Percentiles rank a stretch among this genome's conserved stretches.
Conservation (phyloP, 306 rosid species). For the Prunus kanzakura region DNA sequence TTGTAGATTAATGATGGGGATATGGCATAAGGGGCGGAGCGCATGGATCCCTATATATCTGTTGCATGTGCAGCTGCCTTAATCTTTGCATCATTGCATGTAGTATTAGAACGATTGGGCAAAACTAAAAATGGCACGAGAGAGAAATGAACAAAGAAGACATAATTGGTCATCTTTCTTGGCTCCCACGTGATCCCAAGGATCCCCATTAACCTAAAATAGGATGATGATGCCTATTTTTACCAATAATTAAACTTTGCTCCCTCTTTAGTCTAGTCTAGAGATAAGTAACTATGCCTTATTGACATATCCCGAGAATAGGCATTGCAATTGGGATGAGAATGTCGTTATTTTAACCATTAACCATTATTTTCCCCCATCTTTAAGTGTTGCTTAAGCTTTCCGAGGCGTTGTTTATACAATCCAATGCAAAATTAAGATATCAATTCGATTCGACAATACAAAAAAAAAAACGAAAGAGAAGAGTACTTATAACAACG, state of each 20-base stretch:
- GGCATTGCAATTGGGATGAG: too few relatives aligned
- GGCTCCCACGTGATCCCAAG: not conserved
- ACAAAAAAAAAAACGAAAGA: too few relatives aligned
- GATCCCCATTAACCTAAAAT: not conserved
- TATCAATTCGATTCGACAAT: too few relatives aligned
- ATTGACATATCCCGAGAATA: too few relatives aligned
- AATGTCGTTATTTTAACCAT: not conserved
- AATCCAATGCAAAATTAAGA: too few relatives aligned
- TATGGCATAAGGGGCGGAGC: not conserved
- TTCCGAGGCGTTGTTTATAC: not conserved
- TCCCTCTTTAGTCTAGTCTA: not conserved
- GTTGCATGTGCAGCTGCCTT: not conserved
- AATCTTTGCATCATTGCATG: not conserved
- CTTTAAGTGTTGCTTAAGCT: conserved; percentile 3
- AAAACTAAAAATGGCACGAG: not conserved
- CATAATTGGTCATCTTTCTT: conserved; percentile 8
- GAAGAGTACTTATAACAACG: too few relatives aligned
- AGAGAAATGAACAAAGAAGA: not conserved
- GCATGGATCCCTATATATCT: conserved; percentile 13
- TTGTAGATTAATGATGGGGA: not conserved
- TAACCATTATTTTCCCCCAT: not conserved
- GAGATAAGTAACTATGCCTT: too few relatives aligned
- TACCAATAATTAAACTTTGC: not conserved
- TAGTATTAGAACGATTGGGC: not conserved
- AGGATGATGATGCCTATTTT: too few relatives aligned